Conservation (phyloP, 371 early-diverging fungal species). For the Encephalitozoon romaleae region DNA sequence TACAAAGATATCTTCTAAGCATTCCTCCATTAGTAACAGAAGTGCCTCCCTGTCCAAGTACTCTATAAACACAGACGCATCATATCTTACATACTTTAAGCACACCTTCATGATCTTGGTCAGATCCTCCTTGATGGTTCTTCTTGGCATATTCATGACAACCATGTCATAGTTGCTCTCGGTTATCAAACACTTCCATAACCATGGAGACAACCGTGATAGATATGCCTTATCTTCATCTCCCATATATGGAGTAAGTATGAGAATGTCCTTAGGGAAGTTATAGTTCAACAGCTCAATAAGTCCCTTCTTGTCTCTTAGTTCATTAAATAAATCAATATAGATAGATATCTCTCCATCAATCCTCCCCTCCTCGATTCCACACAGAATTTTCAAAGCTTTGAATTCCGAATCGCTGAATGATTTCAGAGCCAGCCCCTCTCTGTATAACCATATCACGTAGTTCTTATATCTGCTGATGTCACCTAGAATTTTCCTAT, state of each 20-base stretch:
- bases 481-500: constrained; percentile 19
- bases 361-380: not conserved
- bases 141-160: not conserved
- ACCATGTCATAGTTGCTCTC: not conserved
- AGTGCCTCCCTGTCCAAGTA: not conserved
- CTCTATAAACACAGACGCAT: constrained; percentile 1
- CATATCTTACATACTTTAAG: constrained; percentile 15
- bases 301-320: not conserved
- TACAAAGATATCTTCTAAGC: not conserved
- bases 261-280: not conserved
- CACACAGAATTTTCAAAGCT: not conserved
- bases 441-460: not conserved
- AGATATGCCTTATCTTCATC: not conserved
- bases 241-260: not conserved
- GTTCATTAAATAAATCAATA: not conserved
- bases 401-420: constrained; percentile 7
- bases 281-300: not conserved
- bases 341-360: not conserved
- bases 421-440: not conserved
- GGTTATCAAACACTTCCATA: not conserved
- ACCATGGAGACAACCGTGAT: not conserved
- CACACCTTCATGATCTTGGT: constrained; percentile 6
- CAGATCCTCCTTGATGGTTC: not conserved
- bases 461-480: constrained; percentile 5
- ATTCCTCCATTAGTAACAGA: not conserved